Evolutionary conservation across 352 stramenopile species (phyloP).

Genomic region (Thalassiosira pacifica): DNA sequence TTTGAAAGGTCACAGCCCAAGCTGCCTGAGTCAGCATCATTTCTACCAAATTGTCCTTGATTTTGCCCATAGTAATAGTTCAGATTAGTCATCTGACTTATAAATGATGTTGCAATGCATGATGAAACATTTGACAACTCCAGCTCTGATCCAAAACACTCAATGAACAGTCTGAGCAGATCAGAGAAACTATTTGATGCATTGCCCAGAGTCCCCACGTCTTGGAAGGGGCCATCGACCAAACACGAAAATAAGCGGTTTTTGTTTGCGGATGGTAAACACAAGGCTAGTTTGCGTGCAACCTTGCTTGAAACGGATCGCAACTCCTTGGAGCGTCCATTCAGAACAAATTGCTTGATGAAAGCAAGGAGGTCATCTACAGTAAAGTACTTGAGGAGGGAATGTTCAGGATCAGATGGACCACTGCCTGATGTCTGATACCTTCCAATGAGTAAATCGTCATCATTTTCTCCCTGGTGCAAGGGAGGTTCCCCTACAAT

Average conservation of each 20-base stretch:
- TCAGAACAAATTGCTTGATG: constrained; percentile 74
- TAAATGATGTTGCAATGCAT: constrained; percentile 52
- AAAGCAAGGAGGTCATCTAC: constrained; percentile 78
- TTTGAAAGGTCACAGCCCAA: constrained; percentile 70
- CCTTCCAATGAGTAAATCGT: constrained; percentile 51
- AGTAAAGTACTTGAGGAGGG: constrained; percentile 56
- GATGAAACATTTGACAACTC: constrained; percentile 52
- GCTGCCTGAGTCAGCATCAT: constrained; percentile 35
- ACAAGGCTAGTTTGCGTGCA: constrained; percentile 56
- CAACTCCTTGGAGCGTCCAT: constrained; percentile 70
- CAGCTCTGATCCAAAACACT: constrained; percentile 59
- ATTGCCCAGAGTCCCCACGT: constrained; percentile 65
- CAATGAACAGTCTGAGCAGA: constrained; percentile 66
- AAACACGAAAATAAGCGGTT: constrained; percentile 67
- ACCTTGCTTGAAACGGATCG: constrained; percentile 63
- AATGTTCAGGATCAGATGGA: constrained; percentile 52
- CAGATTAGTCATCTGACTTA: constrained; percentile 58
- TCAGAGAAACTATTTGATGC: constrained; percentile 66
- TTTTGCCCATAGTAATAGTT: constrained; percentile 50
- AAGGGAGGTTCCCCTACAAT: constrained; percentile 4
- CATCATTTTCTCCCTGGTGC: constrained; percentile 34
- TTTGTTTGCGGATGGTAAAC: constrained; percentile 47
- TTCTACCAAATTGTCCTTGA: constrained; percentile 25
- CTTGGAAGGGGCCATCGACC: constrained; percentile 59
- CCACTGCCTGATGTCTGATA: constrained; percentile 27